phyloP scores from a whole-genome alignment of 2,329 filamentous ascomycete species.

The Neofusicoccum ribis region DNA sequence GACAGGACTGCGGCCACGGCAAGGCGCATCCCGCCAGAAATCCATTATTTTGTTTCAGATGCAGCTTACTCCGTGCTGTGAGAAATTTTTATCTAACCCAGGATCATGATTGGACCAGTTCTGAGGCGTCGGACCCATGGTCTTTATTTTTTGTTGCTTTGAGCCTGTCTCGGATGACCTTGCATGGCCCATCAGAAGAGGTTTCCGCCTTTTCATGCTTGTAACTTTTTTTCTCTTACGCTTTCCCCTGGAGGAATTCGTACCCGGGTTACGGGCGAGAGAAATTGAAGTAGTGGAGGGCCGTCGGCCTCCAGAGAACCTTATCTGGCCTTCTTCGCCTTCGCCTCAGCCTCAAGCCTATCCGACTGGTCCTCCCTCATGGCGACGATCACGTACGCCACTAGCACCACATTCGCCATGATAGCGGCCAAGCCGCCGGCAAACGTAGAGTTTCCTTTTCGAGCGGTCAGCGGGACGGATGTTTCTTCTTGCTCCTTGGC shows the following conservation, averaged over 20 bases:
- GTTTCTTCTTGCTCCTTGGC: neutral
- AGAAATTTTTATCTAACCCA: neutral
- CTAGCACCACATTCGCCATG: conserved; percentile 85
- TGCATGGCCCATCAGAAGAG: too few species aligned
- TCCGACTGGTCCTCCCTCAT: conserved; percentile 77
- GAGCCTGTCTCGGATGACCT: too few species aligned
- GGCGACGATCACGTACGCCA: conserved; percentile 88
- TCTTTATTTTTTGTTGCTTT: too few species aligned
- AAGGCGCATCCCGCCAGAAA: neutral
- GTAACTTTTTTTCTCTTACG: too few species aligned
- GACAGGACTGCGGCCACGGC: neutral
- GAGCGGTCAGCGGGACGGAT: neutral
- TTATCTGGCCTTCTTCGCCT: conserved; percentile 40
- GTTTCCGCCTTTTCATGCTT: too few species aligned
- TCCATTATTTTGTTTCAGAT: neutral
- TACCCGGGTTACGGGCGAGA: too few species aligned
- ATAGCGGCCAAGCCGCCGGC: conserved; percentile 83
- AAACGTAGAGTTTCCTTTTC: conserved; percentile 79
- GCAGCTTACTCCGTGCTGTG: neutral
- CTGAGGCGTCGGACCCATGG: too few species aligned
- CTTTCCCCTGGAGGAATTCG: too few species aligned
- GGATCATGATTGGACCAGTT: too few species aligned
- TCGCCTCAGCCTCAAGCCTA: conserved; percentile 47
- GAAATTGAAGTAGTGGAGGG: too few species aligned
- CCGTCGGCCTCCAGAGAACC: too few species aligned